Conservation (phyloP, 31 red algal genomes). For the Porphyra umbilicalis region DNA sequence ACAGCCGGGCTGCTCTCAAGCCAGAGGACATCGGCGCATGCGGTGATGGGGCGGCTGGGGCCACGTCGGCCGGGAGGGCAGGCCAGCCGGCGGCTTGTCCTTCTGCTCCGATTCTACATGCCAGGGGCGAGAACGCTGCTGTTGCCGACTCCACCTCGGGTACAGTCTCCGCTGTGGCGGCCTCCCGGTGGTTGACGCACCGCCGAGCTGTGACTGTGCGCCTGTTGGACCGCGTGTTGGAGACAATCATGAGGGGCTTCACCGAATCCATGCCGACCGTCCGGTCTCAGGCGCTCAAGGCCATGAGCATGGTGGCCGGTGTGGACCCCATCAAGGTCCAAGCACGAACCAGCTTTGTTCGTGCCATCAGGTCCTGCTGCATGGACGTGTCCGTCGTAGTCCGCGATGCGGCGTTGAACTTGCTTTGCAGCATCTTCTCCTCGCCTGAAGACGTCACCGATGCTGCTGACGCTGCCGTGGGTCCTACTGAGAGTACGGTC, state of each 20-base stretch:
- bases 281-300: slow-evolving; percentile 59
- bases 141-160: background rate
- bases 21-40: background rate
- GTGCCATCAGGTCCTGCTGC: slow-evolving; percentile 48
- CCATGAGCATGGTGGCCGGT: slow-evolving; percentile 35
- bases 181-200: background rate
- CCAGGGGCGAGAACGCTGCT: no score
- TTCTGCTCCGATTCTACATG: no score
- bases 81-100: no score
- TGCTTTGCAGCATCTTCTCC: slow-evolving; percentile 45
- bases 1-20: background rate
- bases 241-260: slow-evolving; percentile 45
- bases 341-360: slow-evolving; percentile 16
- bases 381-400: slow-evolving; percentile 56
- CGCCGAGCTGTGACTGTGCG: background rate
- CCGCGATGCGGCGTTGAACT: slow-evolving; percentile 60
- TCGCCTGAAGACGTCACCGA: no score
- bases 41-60: no score
- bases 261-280: slow-evolving; percentile 51
- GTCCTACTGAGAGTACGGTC: background rate
- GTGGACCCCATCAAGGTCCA: slow-evolving; percentile 19
- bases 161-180: background rate
- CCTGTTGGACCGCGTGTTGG: slow-evolving; percentile 12
- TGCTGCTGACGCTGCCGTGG: background rate
- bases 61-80: no score